A percentile compares a stretch with the other conserved stretches of the same genome.
phyloP scores from a whole-genome alignment of 495 filamentous ascomycete species.

The Podospora pseudoanserina region DNA sequence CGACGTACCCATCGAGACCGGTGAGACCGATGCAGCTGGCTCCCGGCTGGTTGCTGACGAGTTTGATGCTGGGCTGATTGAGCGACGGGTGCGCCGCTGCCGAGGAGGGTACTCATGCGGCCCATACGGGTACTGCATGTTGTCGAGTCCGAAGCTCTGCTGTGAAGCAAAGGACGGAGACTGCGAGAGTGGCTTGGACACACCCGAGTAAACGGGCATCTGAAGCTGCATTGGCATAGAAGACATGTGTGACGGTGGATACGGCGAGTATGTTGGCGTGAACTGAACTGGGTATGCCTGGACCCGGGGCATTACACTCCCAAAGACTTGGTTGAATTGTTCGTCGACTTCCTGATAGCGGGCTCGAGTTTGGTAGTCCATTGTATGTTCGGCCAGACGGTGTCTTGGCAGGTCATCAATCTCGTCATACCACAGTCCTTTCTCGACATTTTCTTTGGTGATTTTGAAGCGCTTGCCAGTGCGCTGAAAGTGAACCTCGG shows the following conservation, averaged over 20 bases:
- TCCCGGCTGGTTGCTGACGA: background rate
- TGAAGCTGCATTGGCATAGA: background rate
- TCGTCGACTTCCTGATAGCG: background rate
- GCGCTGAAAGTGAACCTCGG: conserved; percentile 82
- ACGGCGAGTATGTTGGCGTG: background rate
- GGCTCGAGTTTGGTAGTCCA: background rate
- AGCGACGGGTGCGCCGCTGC: background rate
- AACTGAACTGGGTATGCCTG: background rate
- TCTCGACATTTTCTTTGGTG: conserved; percentile 81
- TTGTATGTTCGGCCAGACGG: background rate
- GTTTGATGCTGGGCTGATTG: background rate
- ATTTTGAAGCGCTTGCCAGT: conserved; percentile 83
- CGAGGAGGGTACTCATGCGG: background rate
- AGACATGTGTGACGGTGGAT: background rate
- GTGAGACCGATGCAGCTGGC: background rate
- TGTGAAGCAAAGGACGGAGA: background rate
- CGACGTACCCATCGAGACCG: background rate
- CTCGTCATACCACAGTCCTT: conserved; percentile 97
- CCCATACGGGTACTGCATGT: background rate
- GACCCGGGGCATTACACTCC: background rate
- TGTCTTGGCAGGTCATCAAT: conserved; percentile 61
- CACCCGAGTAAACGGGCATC: background rate
- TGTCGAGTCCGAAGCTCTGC: background rate
- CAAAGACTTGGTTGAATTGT: background rate
- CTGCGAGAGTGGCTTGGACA: background rate